Conservation (phyloP, 2,329 filamentous ascomycete genomes). For the Ceratocystis destructans region DNA sequence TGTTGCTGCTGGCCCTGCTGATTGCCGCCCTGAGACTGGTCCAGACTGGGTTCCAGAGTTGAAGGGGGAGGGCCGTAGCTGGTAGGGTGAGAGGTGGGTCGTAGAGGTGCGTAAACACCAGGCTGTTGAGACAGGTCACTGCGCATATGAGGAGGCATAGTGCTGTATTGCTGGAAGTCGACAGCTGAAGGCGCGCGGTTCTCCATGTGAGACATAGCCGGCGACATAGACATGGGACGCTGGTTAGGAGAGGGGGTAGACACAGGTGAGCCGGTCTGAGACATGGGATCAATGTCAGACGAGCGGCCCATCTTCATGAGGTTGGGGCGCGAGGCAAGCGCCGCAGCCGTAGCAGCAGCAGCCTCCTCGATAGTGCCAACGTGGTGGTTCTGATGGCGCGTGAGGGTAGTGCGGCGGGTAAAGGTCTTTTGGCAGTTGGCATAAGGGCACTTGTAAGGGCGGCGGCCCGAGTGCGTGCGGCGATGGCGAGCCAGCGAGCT, state of each 20-base stretch:
- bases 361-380: slow-evolving; percentile 91
- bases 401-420: slow-evolving; percentile 85
- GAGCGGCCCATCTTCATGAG: slow-evolving; percentile 32
- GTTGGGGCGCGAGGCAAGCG: slow-evolving; percentile 46
- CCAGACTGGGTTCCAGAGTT: slow-evolving; percentile 72
- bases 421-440: slow-evolving; percentile 98
- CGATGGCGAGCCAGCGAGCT: slow-evolving; percentile 87
- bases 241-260: slow-evolving; percentile 77
- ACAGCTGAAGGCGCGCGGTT: slow-evolving; percentile 5
- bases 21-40: slow-evolving; percentile 35
- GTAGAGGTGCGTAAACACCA: slow-evolving; percentile 44
- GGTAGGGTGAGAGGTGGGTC: slow-evolving; percentile 74
- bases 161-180: slow-evolving; percentile 57
- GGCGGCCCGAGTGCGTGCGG: slow-evolving; percentile 86
- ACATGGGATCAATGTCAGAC: slow-evolving; percentile 58
- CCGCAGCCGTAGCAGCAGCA: slow-evolving; percentile 74
- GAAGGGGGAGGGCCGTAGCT: slow-evolving; percentile 63
- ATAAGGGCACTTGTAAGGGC: slow-evolving; percentile 94
- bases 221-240: slow-evolving; percentile 65
- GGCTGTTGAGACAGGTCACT: slow-evolving; percentile 59
- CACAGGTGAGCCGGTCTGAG: slow-evolving; percentile 57
- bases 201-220: slow-evolving; percentile 44
- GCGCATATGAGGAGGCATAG: slow-evolving; percentile 71
- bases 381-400: slow-evolving; percentile 89
- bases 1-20: slow-evolving; percentile 33